Evolutionary conservation across 805 yeast species (phyloP), one percentile per base, ranked within the genome.

Genomic region (Kuraishia molischiana): DNA sequence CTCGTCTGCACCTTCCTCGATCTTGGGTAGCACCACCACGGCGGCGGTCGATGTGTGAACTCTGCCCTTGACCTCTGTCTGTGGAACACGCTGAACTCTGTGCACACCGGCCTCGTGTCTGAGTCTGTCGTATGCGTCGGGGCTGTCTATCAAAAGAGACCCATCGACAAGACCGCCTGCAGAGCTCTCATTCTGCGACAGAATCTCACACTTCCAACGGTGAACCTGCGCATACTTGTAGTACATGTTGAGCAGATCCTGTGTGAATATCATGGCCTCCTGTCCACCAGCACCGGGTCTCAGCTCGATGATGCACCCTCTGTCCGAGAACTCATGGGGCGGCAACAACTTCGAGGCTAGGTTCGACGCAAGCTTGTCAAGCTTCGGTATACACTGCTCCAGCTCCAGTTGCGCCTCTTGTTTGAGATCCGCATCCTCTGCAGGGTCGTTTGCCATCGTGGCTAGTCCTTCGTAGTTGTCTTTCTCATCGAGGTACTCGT

Each of bases 11-110:
- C 73, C 74, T 8, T 60, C 64, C 4, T 74, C 76, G 51, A 85
- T 64, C 50, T 85, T 82, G 1, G 98, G 98, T 14, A 92, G 61
- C 2, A 92, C 96, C 10, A 92, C 82, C 1, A 92, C 95, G 0
- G 96, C 97, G 0, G 97, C 85, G 0, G 98, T 90, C 1, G 96
- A 86, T 0, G 98, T 92, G 54, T 92, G 98, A 3, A 86, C 81
- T 36, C 98, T 66, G 5, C 97, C 97, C 56, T 90, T 89, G 3
- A 85, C 72, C 54, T 92, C 98, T 0, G 98, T 92, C 18, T 76
- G 82, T 0, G 98, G 98, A 5, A 90, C 77, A 42, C 98, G 63
- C 56, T 92, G 98, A 1, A 92, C 98, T 32, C 98, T 65, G 56
- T 92, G 98, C 5, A 92, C 95, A 3, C 98, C 98, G 21, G 95